A percentile compares a stretch with the other conserved stretches of the same genome.
phyloP scores from a whole-genome alignment of 257 asterid genomes.

The Cynanchum wilfordii region DNA sequence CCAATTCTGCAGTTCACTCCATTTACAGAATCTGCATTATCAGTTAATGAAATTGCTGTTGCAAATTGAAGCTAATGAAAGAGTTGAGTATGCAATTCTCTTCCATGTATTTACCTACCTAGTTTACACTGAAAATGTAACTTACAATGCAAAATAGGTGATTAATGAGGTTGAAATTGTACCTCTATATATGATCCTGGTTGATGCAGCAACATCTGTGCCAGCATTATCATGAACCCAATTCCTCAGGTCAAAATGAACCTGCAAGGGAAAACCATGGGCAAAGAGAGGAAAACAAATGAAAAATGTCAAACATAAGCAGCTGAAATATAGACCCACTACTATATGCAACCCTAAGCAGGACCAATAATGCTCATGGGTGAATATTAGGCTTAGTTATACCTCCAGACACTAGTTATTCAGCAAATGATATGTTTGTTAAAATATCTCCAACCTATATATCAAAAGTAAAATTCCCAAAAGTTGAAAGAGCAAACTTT shows the following conservation, averaged over 20 bases:
- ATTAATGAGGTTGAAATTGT: neutral
- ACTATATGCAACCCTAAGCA: neutral
- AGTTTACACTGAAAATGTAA: neutral
- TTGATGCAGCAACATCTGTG: slow-evolving; percentile 25
- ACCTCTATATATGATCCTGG: slow-evolving; percentile 36
- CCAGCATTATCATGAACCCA: slow-evolving; percentile 29
- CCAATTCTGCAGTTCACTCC: slow-evolving; percentile 45
- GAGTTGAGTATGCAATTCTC: neutral
- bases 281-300: neutral
- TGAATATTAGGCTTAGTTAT: neutral
- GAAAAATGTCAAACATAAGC: neutral
- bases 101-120: neutral
- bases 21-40: slow-evolving; percentile 30
- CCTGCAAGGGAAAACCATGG: slow-evolving; percentile 13
- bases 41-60: neutral
- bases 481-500: too few relatives aligned
- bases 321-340: neutral
- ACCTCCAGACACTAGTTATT: neutral
- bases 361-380: neutral
- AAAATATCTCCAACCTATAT: neutral
- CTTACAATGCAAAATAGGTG: neutral
- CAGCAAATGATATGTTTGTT: neutral
- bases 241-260: slow-evolving; percentile 30
- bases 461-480: too few relatives aligned
- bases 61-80: neutral